phyloP scores from a whole-genome alignment of 768 basidiomycete genomes.

The Xerocomus potaroensis region DNA sequence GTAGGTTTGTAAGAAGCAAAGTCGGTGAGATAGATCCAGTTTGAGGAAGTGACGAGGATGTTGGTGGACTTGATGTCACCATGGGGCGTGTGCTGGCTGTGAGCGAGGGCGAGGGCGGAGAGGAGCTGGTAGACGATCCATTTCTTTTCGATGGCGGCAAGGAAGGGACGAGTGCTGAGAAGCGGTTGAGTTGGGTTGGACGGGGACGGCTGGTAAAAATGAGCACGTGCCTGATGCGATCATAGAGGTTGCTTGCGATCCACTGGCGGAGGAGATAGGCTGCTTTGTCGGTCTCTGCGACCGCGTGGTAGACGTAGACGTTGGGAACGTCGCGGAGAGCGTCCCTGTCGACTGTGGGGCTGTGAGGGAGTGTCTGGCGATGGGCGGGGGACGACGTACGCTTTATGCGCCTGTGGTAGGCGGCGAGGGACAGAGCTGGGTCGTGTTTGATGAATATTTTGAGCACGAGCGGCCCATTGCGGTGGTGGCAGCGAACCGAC shows the following conservation, averaged over 20 bases:
- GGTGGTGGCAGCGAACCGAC: conserved; percentile 85
- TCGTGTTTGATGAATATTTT: conserved; percentile 97
- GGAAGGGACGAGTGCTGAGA: conserved; percentile 88
- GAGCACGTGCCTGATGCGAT: conserved; percentile 92
- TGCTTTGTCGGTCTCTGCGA: conserved; percentile 93
- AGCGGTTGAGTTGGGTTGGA: not conserved
- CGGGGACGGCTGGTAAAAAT: too few relatives aligned
- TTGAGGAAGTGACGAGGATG: conserved; percentile 93
- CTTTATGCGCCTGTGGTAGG: conserved; percentile 75
- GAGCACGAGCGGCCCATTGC: conserved; percentile 78
- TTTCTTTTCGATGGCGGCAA: conserved; percentile 89
- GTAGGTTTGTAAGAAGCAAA: conserved; percentile 96
- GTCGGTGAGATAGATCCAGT: conserved; percentile 93
- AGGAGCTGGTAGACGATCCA: conserved; percentile 97
- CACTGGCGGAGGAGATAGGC: conserved; percentile 95
- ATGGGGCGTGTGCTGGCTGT: conserved; percentile 86
- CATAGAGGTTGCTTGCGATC: conserved; percentile 91
- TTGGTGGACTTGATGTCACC: conserved; percentile 99
- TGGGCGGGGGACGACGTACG: conserved; percentile 34
- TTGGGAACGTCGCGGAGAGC: conserved; percentile 80
- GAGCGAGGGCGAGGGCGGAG: conserved; percentile 76
- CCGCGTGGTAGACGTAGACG: conserved; percentile 82
- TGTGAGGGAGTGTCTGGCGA: not conserved
- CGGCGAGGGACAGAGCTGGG: conserved; percentile 71
- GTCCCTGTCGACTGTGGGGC: conserved; percentile 77